These are phyloP conservation scores for Lipomyces lipofer DNA, from an alignment of 805 yeast genomes.

Conservation along the genomic window DNA sequence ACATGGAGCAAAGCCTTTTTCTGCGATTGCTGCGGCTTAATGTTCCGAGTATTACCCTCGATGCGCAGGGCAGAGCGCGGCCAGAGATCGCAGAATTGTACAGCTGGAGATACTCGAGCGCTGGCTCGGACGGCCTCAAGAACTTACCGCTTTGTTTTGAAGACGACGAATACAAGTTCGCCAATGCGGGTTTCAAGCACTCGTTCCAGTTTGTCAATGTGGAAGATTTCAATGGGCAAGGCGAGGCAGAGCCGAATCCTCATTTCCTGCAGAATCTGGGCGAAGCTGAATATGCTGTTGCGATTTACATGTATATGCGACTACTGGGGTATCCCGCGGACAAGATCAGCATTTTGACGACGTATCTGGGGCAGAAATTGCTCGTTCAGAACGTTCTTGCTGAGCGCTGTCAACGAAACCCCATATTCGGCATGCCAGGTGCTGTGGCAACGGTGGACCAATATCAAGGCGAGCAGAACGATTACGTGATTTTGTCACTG, in stretches of 20 bases:
- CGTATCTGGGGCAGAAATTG: constrained; percentile 45
- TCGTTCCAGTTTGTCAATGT: constrained; percentile 41
- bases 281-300: constrained; percentile 53
- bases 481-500: constrained; percentile 42
- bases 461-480: constrained; percentile 37
- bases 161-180: constrained; percentile 19
- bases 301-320: constrained; percentile 50
- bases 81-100: constrained; percentile 34
- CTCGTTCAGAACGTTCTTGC: constrained; percentile 47
- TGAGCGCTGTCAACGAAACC: constrained; percentile 35
- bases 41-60: constrained; percentile 27
- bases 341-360: constrained; percentile 46
- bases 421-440: constrained; percentile 39
- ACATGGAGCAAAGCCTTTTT: constrained; percentile 36
- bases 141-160: constrained; percentile 15
- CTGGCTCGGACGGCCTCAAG: neutral
- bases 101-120: constrained; percentile 30
- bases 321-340: constrained; percentile 46
- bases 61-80: constrained; percentile 36
- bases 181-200: constrained; percentile 45
- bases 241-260: constrained; percentile 38
- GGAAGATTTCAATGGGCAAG: constrained; percentile 36
- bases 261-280: constrained; percentile 43
- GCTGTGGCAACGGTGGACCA: constrained; percentile 38
- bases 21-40: constrained; percentile 35